Base-by-base conservation (phyloP, 176 grass and related monocot genomes). In the Hsuehochloa calcarea region DNA sequence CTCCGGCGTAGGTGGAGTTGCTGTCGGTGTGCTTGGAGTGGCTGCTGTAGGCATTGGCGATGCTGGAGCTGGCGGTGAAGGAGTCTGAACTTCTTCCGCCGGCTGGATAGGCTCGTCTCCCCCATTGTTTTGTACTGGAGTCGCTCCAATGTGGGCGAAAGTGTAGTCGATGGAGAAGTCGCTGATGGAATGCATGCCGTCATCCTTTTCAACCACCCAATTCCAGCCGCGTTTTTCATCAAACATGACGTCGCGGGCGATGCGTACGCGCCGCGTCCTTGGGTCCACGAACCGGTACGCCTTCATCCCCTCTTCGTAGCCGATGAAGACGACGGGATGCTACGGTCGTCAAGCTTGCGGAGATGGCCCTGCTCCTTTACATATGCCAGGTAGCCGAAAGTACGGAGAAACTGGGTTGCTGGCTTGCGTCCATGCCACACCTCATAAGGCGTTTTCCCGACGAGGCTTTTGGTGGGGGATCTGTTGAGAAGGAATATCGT, bases 111-210 rank as follows among this genome's bases (percentile, higher is more conserved):
- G 0, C 45, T 19, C 15, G 6, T 5, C 46, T 25, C 45, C 25
- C 12, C 70, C 44, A 2, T 14, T 16, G 4, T 3, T 71, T 14
- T 3, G 9, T 0, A 9, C 14, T 0, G 34, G 19, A 52, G 4
- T 56, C 16, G 47, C 16, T 0, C 1, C n/a, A 10, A 17, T 44
- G 1, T 29, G 44, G 25, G 5, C 0, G 20, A 4, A 35, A 19
- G 39, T 77, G 52, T 41, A 61, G 22, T 41, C 1, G 8, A 78
- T 3, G 12, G 23, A 2, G 40, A 78, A 77, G 34, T 77, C 14
- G 22, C 40, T n/a, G 4, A 2, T 0, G 2, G 13, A 0, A 50
- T 50, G 47, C 1, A 0, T 2, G 37, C 1, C 3, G 14, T 22
- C 13, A 1, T 0, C 3, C 7, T 9, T 13, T 0, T 22, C 49